phyloP scores from a whole-genome alignment of 345 rosid genomes.

The Ceriops tagal region DNA sequence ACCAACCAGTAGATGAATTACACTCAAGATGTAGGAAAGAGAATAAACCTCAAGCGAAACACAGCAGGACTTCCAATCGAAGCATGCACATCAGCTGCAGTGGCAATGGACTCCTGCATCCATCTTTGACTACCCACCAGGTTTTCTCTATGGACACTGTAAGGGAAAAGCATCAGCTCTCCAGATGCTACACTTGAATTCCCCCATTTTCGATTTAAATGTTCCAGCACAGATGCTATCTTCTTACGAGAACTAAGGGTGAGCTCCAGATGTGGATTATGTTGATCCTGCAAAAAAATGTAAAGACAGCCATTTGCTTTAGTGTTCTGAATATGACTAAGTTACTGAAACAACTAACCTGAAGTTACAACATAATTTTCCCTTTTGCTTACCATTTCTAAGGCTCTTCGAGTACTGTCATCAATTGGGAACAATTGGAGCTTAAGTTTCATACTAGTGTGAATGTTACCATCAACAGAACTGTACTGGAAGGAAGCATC shows the following conservation, averaged over 20 bases:
- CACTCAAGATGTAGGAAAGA: conserved; percentile 15
- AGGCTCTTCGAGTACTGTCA: conserved; percentile 74
- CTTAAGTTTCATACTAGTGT: conserved; percentile 64
- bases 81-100: conserved; percentile 73
- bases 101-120: conserved; percentile 66
- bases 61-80: conserved; percentile 68
- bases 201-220: conserved; percentile 96
- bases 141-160: conserved; percentile 60
- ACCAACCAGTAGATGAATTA: conserved; percentile 6
- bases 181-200: conserved; percentile 74
- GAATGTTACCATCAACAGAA: conserved; percentile 45
- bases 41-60: conserved; percentile 82
- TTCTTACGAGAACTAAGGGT: conserved; percentile 91
- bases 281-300: conserved; percentile 70
- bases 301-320: conserved; percentile 17
- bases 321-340: conserved; percentile 7
- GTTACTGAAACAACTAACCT: conserved; percentile 13
- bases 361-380: conserved; percentile 19
- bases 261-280: conserved; percentile 94
- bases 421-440: conserved; percentile 96
- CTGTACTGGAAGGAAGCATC: conserved; percentile 45
- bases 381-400: conserved; percentile 70
- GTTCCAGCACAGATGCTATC: conserved; percentile 92
- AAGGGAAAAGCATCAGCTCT: conserved; percentile 80
- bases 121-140: conserved; percentile 56